Conservation (phyloP, 1,284 basidiomycete species). For the Ceratobasidium sp. region DNA sequence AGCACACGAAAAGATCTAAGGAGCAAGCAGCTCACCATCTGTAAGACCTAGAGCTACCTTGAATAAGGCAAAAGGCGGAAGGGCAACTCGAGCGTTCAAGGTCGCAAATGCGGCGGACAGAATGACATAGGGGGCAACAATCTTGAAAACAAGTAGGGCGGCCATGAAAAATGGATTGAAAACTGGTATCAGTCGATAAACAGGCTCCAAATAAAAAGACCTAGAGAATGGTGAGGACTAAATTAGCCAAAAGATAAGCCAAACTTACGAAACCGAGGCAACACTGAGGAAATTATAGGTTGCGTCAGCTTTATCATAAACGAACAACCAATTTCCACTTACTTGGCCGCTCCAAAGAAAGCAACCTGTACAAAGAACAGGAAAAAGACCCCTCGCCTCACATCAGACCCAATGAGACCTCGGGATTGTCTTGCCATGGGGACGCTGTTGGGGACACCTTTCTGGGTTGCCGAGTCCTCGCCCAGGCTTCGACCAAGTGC, state of each 20-base stretch:
- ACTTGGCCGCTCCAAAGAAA: slow-evolving; percentile 91
- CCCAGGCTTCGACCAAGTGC: slow-evolving; percentile 3
- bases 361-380: slow-evolving; percentile 87
- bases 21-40: slow-evolving; percentile 60
- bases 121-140: slow-evolving; percentile 80
- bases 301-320: slow-evolving; percentile 8
- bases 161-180: slow-evolving; percentile 91
- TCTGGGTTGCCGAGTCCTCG: neutral
- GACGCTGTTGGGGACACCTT: slow-evolving; percentile 21
- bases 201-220: slow-evolving; percentile 89
- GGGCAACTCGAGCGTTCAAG: slow-evolving; percentile 67
- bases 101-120: slow-evolving; percentile 72
- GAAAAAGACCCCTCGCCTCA: slow-evolving; percentile 82
- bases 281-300: slow-evolving; percentile 61
- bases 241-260: slow-evolving; percentile 26
- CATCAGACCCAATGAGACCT: slow-evolving; percentile 65
- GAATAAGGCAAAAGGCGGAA: slow-evolving; percentile 80
- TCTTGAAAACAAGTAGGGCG: slow-evolving; percentile 77
- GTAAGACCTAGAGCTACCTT: slow-evolving; percentile 75
- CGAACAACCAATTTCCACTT: slow-evolving; percentile 49
- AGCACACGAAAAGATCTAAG: neutral
- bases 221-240: slow-evolving; percentile 49
- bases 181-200: slow-evolving; percentile 86
- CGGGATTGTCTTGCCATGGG: slow-evolving; percentile 49
- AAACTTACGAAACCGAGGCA: slow-evolving; percentile 81